Conservation (phyloP, 108 stramenopile species). For the Cyclotella sp. region DNA sequence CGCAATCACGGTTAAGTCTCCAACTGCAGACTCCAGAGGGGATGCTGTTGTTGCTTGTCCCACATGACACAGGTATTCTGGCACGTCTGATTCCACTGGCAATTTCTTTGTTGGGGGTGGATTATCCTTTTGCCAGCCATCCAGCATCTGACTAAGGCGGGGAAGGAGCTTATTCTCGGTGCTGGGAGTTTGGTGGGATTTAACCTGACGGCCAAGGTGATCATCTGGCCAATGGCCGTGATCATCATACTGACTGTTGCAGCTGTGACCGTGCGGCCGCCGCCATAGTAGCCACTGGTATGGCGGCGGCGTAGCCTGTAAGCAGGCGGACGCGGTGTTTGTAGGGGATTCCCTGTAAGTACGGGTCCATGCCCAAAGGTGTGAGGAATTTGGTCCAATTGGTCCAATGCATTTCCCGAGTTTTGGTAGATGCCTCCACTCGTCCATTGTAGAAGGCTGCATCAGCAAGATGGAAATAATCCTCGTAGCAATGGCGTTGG, state of each 20-base stretch:
- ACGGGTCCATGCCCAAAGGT: conserved; percentile 14
- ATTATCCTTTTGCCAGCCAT: not conserved
- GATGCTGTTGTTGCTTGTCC: not conserved
- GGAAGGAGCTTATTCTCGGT: not conserved
- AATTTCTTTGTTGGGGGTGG: not conserved
- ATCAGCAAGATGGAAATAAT: not conserved
- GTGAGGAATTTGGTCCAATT: not conserved
- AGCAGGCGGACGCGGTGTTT: not conserved
- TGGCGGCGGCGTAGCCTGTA: not conserved
- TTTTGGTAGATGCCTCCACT: conserved; percentile 11
- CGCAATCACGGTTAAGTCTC: not conserved
- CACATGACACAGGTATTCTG: not conserved
- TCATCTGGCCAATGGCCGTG: conserved; percentile 11
- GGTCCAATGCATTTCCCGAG: conserved; percentile 4
- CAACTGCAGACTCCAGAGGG: not conserved
- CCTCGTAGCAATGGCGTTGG: not conserved
- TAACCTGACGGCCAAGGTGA: not conserved
- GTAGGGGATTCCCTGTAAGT: not conserved
- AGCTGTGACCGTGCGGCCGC: not conserved
- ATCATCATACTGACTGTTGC: not conserved
- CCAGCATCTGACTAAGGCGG: not conserved
- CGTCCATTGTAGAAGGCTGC: not conserved
- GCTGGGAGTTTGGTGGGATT: conserved; percentile 6
- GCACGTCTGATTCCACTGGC: not conserved
- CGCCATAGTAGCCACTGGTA: not conserved